Evolutionary conservation across 2,329 filamentous ascomycete species (phyloP), one percentile per base, ranked within the genome.

Genomic region (Phaeomoniella chlamydospora): DNA sequence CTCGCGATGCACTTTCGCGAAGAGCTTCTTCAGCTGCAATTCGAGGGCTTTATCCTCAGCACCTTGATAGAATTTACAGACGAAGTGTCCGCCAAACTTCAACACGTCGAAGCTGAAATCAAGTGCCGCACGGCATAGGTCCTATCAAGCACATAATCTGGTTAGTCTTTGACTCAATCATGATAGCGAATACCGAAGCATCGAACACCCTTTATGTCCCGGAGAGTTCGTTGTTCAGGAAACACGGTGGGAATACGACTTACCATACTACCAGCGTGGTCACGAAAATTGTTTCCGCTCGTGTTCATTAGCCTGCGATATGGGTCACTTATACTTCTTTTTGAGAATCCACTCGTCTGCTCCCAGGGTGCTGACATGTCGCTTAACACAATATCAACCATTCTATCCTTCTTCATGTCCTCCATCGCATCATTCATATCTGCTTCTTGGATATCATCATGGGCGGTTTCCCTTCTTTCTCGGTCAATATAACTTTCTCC

Each of bases 221-320:
- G 14, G 3, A n/a, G 22, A 26, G 29, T 12, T 15, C 14, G 9
- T n/a, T 11, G 33, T 33, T 4, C 18, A 17, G 30, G 15, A 31
- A n/a, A n/a, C n/a, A n/a, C 18, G 13, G n/a, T 11, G 15, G n/a
- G 11, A 33, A 17, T 10, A 31, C 33, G 37, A 55, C 78, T 54
- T 62, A 94, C 88, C 84, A 98, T 96, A 61, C 86, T 94, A 18
- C 84, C 83, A 6, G 77, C 79, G 59, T 98, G 90, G 59, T 98
- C 90, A 45, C 77, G 75, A 53, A 93, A 90, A 14, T 61, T 61
- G 50, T 84, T 80, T 38, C 90, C 90, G 62, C 82, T 94, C 49
- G 88, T 94, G 61, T 98, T 98, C 86, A 94, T 94, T 80, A 98
- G 80, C 90, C 90, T 98, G 71, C 64, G 58, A 76, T 92, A 90